Evolutionary conservation across 192 early-diverging fungal genomes (phyloP).

Genomic region (Lunasporangiospora selenospora): DNA sequence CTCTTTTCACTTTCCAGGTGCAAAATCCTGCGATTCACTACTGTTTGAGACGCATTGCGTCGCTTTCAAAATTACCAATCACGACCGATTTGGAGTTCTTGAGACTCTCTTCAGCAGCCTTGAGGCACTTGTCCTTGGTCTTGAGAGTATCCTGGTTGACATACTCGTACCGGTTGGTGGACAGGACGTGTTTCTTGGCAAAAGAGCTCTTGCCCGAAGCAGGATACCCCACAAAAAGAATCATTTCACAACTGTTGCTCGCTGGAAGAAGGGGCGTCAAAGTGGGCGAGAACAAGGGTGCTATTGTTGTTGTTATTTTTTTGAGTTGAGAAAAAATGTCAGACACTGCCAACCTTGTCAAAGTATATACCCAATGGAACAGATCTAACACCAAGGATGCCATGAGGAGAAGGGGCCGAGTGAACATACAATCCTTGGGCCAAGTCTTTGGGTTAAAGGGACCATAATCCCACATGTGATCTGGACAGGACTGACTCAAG

Average conservation of each 20-base stretch:
- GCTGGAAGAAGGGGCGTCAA: slow-evolving; percentile 30
- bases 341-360: too few relatives aligned
- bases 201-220: slow-evolving; percentile 88
- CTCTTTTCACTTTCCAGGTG: not conserved
- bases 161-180: slow-evolving; percentile 65
- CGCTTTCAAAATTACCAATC: slow-evolving; percentile 61
- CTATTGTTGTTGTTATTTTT: too few relatives aligned
- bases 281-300: slow-evolving; percentile 43
- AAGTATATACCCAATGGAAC: too few relatives aligned
- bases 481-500: slow-evolving; percentile 52
- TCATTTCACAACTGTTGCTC: slow-evolving; percentile 55
- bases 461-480: slow-evolving; percentile 54
- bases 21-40: too few relatives aligned
- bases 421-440: slow-evolving; percentile 38
- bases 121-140: slow-evolving; percentile 77
- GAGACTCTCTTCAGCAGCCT: slow-evolving; percentile 59
- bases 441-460: slow-evolving; percentile 55
- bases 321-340: too few relatives aligned
- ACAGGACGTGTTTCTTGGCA: slow-evolving; percentile 63
- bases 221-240: slow-evolving; percentile 83
- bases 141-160: slow-evolving; percentile 87
- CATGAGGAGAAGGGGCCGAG: too few relatives aligned
- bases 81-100: slow-evolving; percentile 63
- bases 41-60: too few relatives aligned
- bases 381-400: too few relatives aligned